Evolutionary conservation across 257 asterid genomes (phyloP).

Genomic region (Solanum okadae): DNA sequence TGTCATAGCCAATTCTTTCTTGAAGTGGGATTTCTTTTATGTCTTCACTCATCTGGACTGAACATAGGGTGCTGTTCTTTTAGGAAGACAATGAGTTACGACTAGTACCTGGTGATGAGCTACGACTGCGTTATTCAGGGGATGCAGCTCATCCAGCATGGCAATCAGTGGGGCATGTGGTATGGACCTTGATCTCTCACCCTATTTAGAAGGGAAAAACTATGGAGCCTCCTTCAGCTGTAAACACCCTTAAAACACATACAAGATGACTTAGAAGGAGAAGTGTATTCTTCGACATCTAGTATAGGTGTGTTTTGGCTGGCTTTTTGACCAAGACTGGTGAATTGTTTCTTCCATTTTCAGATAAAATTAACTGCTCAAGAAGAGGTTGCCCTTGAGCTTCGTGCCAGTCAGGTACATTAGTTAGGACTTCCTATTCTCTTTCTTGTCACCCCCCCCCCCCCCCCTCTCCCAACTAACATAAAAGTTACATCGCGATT

Average conservation of each 20-base stretch:
- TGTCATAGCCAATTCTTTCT: neutral
- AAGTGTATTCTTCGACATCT: neutral
- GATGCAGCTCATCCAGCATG: slow-evolving; percentile 94
- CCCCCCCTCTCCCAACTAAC: no score
- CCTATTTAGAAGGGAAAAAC: neutral
- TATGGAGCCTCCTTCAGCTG: neutral
- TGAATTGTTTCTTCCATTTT: neutral
- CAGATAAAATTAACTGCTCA: slow-evolving; percentile 93
- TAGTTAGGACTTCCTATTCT: neutral
- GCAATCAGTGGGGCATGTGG: slow-evolving; percentile 99
- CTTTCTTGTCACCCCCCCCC: neutral
- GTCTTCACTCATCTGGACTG: neutral
- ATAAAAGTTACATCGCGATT: neutral
- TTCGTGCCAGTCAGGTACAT: slow-evolving; percentile 86
- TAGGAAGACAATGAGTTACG: slow-evolving; percentile 99
- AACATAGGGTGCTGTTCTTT: slow-evolving; percentile 15
- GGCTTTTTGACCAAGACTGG: neutral
- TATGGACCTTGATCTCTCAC: slow-evolving; percentile 20
- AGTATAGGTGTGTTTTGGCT: neutral
- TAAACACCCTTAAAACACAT: neutral
- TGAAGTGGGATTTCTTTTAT: neutral
- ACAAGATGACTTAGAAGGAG: neutral
- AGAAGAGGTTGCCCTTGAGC: slow-evolving; percentile 99
- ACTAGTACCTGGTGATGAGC: slow-evolving; percentile 98
- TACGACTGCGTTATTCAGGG: slow-evolving; percentile 89